A percentile compares a stretch with the other conserved stretches of the same genome.
Evolutionary conservation across 2,329 filamentous ascomycete species (phyloP).

Genomic region (Amphichorda felina): DNA sequence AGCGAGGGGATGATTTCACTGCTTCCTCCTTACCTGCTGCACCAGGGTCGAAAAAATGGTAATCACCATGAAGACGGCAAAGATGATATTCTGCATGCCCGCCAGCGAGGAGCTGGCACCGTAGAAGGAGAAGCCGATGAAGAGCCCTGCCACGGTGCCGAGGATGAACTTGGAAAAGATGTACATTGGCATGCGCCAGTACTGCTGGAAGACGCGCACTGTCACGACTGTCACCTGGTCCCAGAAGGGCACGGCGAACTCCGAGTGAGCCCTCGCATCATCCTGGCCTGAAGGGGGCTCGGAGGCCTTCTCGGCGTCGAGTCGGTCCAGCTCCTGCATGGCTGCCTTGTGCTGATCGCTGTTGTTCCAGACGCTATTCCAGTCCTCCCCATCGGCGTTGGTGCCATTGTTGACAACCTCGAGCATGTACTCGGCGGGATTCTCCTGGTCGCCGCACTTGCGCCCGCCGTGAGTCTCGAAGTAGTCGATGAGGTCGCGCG

Average conservation of each 20-base stretch:
- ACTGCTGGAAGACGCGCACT: constrained; percentile 22
- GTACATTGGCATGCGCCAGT: constrained; percentile 38
- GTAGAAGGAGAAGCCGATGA: constrained; percentile 68
- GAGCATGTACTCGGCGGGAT: constrained; percentile 68
- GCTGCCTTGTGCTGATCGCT: constrained; percentile 25
- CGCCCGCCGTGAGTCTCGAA: constrained; percentile 55
- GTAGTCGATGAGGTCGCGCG: constrained; percentile 43
- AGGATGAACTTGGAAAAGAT: constrained; percentile 42
- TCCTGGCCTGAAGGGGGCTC: not conserved
- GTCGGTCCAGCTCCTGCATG: constrained; percentile 31
- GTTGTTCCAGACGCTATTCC: constrained; percentile 41
- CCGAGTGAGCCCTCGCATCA: constrained; percentile 12
- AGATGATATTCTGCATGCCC: constrained; percentile 66
- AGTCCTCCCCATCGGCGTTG: constrained; percentile 34
- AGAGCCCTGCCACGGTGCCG: constrained; percentile 46
- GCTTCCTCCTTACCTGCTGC: constrained; percentile 49
- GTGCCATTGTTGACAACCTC: constrained; percentile 22
- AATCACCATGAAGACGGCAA: constrained; percentile 62
- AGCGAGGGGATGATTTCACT: too few relatives aligned
- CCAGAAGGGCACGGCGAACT: constrained; percentile 16
- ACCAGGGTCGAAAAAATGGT: constrained; percentile 63
- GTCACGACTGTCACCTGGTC: constrained; percentile 20
- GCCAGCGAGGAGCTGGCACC: constrained; percentile 39
- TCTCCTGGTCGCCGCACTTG: constrained; percentile 47
- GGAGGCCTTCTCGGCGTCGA: constrained; percentile 11